Conservation (phyloP, 495 filamentous ascomycete species). For the Trichoderma erinaceum region DNA sequence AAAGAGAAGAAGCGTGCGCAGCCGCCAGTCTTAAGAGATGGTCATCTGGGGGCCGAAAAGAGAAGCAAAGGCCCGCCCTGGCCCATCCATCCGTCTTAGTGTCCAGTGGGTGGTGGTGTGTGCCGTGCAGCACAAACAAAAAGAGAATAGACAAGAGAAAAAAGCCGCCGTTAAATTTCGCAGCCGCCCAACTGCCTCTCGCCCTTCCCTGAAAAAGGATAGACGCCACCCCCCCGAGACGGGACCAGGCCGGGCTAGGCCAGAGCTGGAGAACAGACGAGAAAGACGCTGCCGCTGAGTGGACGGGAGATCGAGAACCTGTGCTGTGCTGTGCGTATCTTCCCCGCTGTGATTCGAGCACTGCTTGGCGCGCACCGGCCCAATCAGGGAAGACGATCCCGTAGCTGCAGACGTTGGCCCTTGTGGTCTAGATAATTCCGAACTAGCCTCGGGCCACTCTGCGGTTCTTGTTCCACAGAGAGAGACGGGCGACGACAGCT, state of each 20-base stretch:
- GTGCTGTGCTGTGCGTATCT: not conserved
- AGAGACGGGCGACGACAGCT: not conserved
- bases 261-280: not conserved
- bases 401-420: not conserved
- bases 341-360: constrained; percentile 12
- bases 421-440: not conserved
- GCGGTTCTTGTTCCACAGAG: not conserved
- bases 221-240: constrained; percentile 12
- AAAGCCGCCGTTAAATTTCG: not conserved
- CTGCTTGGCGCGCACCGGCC: not conserved
- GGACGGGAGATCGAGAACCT: not conserved
- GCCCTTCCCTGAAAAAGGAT: not conserved
- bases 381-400: not conserved
- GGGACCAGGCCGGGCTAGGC: not conserved
- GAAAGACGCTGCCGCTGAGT: not conserved
- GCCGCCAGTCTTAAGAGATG: not conserved
- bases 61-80: constrained; percentile 4
- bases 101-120: too few species aligned
- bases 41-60: constrained; percentile 10
- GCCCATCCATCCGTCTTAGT: not conserved
- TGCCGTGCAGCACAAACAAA: too few species aligned
- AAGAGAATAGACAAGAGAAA: not conserved
- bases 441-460: not conserved
- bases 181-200: constrained; percentile 11
- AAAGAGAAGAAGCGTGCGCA: constrained; percentile 2